Evolutionary conservation across 73 alveolate genomes (phyloP), one percentile per base, ranked within the genome.

Genomic region (Paramecium sonneborni): DNA sequence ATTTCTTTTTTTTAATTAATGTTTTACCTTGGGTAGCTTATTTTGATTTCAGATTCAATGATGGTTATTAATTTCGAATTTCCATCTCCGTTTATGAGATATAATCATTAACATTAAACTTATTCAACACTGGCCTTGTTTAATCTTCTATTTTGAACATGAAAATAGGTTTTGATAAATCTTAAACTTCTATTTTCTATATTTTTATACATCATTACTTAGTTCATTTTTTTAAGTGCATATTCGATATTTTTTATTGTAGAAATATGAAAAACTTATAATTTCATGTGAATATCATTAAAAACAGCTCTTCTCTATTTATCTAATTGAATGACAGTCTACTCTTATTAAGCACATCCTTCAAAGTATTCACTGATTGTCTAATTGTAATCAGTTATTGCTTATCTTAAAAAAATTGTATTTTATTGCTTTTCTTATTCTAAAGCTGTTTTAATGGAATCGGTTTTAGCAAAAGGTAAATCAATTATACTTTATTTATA

Each of bases 231-330:
- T 35, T 72, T 72, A 4, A 38, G 55, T 34, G 86, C 57, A 72
- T 72, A 72, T 35, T 72, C 86, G 5, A 37, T 38, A 72, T 72
- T 72, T 72, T 72, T 72, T 12, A 72, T 14, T 5, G 57, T 72
- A n/a, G 86, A 72, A 15, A 72, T 14, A 72, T 72, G 86, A 72
- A 72, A 72, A 6, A 72, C 86, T 37, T 72, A 35, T 10, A 72
- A 72, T n/a, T 72, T 72, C 86, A 72, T 72, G 1, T 72, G 7
- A 11, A 30, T 14, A 69, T 69, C 85, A 69, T 30, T 9, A 32
- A 69, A 30, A 23, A 28, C 57, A 15, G 32, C 67, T 72, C 86
- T 72, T 38, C 86, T 72, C 32, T 72, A 34, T 38, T 72, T 72
- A 72, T 72, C 86, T 37, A 72, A 20, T 72, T 30, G 12, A 28